Evolutionary conservation across 192 early-diverging fungal genomes (phyloP).

Genomic region (Backusella tuberculispora): DNA sequence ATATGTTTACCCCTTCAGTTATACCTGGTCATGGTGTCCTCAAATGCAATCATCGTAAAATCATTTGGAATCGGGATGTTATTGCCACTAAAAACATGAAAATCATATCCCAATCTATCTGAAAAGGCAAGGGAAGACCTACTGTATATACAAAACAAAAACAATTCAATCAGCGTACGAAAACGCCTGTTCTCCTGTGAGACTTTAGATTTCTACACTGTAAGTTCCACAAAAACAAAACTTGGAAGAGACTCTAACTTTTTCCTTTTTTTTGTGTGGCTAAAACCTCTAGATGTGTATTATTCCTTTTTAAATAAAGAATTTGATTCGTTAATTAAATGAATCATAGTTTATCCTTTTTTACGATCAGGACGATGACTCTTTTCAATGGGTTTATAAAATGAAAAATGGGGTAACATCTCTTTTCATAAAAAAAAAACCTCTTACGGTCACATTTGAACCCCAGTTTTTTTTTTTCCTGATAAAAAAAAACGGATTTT

Average conservation of each 20-base stretch:
- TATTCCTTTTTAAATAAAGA: neutral
- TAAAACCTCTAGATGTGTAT: too few species aligned
- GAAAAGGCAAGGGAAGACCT: too few species aligned
- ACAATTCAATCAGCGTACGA: too few species aligned
- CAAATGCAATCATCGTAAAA: neutral
- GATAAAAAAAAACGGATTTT: neutral
- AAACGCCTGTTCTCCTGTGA: too few species aligned
- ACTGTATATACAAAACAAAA: too few species aligned
- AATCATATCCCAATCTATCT: neutral
- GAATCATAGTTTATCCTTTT: too few species aligned
- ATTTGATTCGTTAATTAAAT: neutral
- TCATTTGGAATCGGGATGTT: neutral
- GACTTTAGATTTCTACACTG: too few species aligned
- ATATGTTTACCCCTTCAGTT: neutral
- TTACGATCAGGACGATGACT: too few species aligned
- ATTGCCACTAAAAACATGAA: neutral
- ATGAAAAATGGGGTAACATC: neutral
- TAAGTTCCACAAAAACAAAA: too few species aligned
- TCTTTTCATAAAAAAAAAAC: neutral
- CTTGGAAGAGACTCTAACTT: too few species aligned
- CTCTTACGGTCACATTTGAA: slow-evolving; percentile 1
- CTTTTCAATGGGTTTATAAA: too few species aligned
- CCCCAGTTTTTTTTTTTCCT: neutral
- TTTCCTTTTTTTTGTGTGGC: too few species aligned
- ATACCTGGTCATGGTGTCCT: neutral